Base-by-base conservation (phyloP, 495 filamentous ascomycete genomes). In the Penicillium paxilli region DNA sequence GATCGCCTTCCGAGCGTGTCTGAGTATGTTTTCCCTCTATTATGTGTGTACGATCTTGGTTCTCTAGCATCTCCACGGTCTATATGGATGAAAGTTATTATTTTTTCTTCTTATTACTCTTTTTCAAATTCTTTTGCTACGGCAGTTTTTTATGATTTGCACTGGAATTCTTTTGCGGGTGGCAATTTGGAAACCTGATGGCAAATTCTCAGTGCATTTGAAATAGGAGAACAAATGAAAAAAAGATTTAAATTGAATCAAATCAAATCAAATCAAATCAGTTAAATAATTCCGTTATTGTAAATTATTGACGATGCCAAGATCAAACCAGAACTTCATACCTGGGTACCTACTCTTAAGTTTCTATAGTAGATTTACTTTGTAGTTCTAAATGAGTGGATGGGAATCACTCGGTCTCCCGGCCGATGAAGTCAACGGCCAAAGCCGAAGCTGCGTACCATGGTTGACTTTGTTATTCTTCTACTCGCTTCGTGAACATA, bases 11-110 rank as follows among this genome's bases (percentile, higher is more conserved):
- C 23, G 44, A 48, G 32, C 47, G 52, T 66, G 57, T 64, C 57
- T 51, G 54, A 66, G 57, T 61, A 66, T 62, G 57, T 59, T 47
- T 42, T 42, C 6, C 17, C 26, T 49, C 48, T 66, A 38, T 64
- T 57, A 66, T 66, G 56, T 66, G 60, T 66, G 61, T 67, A 67
- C 58, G 64, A 67, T 67, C 64, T 51, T 61, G 49, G 49, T 56
- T 59, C 49, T 40, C 47, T 59, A 62, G 61, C 61, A 59, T 67
- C 49, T 58, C 28, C 33, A 63, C 51, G 54, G 56, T 49, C 54
- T 59, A 55, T 55, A 62, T 59, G 47, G 47, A 58, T 51, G 44
- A 44, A 54, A 54, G n/a, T 38, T 58, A 33, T 47, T 53, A 45
- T 42, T 45, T 37, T 21, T 48, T 23, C 28, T 7, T 17, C 38